Evolutionary conservation across 139 green algal genomes (phyloP), one percentile per base, ranked within the genome.

Genomic region (Chlamydomonas incerta): DNA sequence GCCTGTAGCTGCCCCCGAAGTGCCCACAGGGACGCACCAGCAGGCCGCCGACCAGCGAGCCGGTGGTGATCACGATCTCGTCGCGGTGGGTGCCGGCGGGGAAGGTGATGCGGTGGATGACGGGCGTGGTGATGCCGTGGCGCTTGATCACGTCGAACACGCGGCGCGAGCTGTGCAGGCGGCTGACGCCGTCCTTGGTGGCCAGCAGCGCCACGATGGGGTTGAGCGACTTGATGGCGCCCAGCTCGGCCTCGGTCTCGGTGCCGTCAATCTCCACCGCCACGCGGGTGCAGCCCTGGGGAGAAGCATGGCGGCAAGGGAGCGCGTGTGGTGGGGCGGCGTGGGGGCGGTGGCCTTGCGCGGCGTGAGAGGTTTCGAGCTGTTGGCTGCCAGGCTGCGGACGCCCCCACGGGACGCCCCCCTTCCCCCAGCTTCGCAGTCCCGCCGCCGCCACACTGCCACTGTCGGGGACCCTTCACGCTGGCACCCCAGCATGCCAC

Each of bases 101-200:
- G 85, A 95, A 96, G 41, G 71, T 55, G 63, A 94, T 93, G 91
- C 98, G 94, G 92, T 99, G 97, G 82, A 99, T 95, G 34, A 99
- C 93, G 11, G 98, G 93, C 0, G 95, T 80, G 55, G 91, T 93
- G 72, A 96, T 86, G 5, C 84, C 79, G 24, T 94, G 73, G 57
- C 71, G 55, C 82, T 94, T 90, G 57, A 99, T 73, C 34, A 89
- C 72, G 79, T 99, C 95, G 88, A 99, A 99, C 35, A 99, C 88
- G 41, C 96, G 95, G 58, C 96, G 75, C 1, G 91, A 96, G 17
- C 94, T 90, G 87, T 99, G 97, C 47, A 99, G 86, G 62, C 96
- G 91, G 55, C 80, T 94, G 17, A 96, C 86, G 57, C 92, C 92
- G 18, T 90, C 84, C 18, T 85, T 82, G 11, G 88, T 93, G 83